A percentile compares a stretch with the other conserved stretches of the same genome.
Evolutionary conservation across 306 rosid species (phyloP).

Genomic region (Rubus idaeus): DNA sequence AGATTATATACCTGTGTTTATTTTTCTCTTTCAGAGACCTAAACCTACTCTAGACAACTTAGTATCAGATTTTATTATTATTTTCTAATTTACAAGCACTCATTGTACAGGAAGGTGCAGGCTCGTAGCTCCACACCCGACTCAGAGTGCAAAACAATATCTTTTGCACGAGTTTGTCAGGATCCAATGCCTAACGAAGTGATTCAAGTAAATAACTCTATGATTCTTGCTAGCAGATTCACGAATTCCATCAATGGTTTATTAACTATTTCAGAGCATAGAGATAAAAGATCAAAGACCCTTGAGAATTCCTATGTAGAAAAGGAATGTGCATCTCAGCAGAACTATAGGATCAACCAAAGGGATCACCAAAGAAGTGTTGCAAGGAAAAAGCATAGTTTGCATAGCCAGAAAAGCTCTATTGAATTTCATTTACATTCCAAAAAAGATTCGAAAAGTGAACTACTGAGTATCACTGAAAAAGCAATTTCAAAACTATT

Average conservation of each 20-base stretch:
- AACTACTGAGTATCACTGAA: constrained; percentile 36
- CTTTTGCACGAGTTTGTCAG: constrained; percentile 30
- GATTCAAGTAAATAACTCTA: constrained; percentile 25
- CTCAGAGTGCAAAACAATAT: background rate
- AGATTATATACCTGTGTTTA: background rate
- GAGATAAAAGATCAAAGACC: constrained; percentile 31
- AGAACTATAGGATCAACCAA: constrained; percentile 31
- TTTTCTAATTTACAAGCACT: constrained; percentile 27
- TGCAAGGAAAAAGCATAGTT: constrained; percentile 28
- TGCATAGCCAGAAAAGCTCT: constrained; percentile 31
- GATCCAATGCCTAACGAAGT: constrained; percentile 30
- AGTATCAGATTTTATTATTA: constrained; percentile 12
- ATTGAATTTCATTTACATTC: constrained; percentile 39
- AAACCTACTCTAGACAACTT: background rate
- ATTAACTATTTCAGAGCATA: constrained; percentile 32
- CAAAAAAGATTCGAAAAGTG: constrained; percentile 41
- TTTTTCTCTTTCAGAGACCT: background rate
- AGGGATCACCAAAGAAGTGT: constrained; percentile 37
- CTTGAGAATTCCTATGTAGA: constrained; percentile 32
- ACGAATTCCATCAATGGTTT: constrained; percentile 20
- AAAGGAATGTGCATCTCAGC: constrained; percentile 40
- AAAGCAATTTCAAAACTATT: constrained; percentile 41
- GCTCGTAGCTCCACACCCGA: constrained; percentile 26
- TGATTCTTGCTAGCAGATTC: constrained; percentile 36
- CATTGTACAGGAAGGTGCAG: constrained; percentile 46